phyloP scores from a whole-genome alignment of 1,139 yeast genomes.

The Scheffersomyces illinoinensis region DNA sequence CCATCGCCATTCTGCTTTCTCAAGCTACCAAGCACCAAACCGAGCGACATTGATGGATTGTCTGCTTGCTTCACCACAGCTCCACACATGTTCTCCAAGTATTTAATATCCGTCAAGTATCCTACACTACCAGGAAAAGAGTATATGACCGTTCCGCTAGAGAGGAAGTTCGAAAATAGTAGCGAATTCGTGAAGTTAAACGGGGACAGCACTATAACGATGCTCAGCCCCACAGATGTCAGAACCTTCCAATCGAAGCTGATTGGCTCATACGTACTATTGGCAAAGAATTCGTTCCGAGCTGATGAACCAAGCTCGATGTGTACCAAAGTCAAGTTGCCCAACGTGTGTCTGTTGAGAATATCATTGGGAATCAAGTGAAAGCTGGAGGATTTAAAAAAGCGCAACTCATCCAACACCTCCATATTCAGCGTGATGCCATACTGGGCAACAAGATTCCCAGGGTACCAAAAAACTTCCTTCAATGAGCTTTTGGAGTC shows the following conservation, averaged over 20 bases:
- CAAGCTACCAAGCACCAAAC: slow-evolving; percentile 55
- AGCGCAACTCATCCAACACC: slow-evolving; percentile 9
- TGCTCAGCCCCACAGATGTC: slow-evolving; percentile 7
- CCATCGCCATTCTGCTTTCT: slow-evolving; percentile 62
- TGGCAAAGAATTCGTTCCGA: not conserved
- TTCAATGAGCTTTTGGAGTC: slow-evolving; percentile 14
- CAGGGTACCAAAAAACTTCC: slow-evolving; percentile 21
- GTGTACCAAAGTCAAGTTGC: not conserved
- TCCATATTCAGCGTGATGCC: slow-evolving; percentile 1
- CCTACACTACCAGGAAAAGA: slow-evolving; percentile 21
- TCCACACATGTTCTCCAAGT: slow-evolving; percentile 68
- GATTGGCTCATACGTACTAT: not conserved
- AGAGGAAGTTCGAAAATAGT: slow-evolving; percentile 49
- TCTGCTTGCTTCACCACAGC: slow-evolving; percentile 36
- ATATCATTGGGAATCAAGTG: slow-evolving; percentile 28
- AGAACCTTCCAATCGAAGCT: not conserved
- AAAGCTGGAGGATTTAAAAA: slow-evolving; percentile 27
- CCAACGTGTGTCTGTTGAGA: slow-evolving; percentile 3
- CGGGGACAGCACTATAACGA: slow-evolving; percentile 46
- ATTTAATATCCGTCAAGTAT: slow-evolving; percentile 54
- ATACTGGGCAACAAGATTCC: slow-evolving; percentile 5
- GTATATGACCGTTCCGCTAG: slow-evolving; percentile 48
- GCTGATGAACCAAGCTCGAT: not conserved
- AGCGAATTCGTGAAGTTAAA: slow-evolving; percentile 62
- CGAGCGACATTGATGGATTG: slow-evolving; percentile 28